Conservation (phyloP, 305 asterid species). For the Galium porrigens region DNA sequence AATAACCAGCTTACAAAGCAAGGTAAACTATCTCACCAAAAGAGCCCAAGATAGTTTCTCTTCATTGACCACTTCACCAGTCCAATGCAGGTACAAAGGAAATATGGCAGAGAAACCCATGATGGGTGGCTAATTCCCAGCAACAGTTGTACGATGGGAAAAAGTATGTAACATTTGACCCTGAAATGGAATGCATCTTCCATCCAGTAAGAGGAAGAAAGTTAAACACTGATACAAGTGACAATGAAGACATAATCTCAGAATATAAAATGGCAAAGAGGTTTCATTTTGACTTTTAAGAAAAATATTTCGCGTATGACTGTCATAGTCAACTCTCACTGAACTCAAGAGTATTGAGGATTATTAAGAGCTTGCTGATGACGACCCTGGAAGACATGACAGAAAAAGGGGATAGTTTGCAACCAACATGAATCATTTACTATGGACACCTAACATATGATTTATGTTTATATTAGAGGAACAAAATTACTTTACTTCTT, state of each 20-base stretch:
- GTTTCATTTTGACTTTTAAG: neutral
- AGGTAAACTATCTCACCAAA: slow-evolving; percentile 12
- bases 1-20: neutral
- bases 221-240: neutral
- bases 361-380: neutral
- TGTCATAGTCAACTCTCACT: neutral
- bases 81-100: slow-evolving; percentile 17
- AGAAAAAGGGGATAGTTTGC: neutral
- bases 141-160: slow-evolving; percentile 14
- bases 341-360: neutral
- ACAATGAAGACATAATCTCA: neutral
- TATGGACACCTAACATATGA: neutral
- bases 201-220: neutral
- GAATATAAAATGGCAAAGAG: neutral
- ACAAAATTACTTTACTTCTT: neutral
- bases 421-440: neutral
- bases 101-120: slow-evolving; percentile 16
- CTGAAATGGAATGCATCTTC: slow-evolving; percentile 13
- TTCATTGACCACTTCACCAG: slow-evolving; percentile 14
- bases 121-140: slow-evolving; percentile 18
- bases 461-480: neutral
- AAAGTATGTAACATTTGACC: slow-evolving; percentile 9
- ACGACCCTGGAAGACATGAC: neutral
- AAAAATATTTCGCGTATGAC: neutral
- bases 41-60: slow-evolving; percentile 16